Base-by-base conservation (phyloP, 805 yeast species). In the Wickerhamiella lipophila region DNA sequence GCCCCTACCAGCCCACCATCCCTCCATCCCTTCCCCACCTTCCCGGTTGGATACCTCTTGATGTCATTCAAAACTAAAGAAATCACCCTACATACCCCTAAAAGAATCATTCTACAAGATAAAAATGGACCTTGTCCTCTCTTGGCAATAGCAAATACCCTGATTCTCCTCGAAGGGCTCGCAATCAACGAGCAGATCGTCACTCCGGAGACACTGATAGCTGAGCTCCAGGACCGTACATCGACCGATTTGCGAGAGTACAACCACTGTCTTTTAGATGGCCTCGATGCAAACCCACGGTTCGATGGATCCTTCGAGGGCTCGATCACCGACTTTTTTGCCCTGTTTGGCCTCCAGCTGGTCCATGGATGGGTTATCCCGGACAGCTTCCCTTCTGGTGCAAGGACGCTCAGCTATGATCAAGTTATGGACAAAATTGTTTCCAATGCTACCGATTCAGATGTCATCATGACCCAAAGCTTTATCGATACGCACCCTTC, bases 91-190 rank as follows among this genome's bases (percentile, higher is more conserved):
- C 12, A 15, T 2, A 45, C 48, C 1, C n/a, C 18, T 22, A 40
- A 44, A 19, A 38, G 64, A 1, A 76, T 87, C 29, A 65, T 88
- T 3, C 64, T 85, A 18, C 96, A 87, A 66, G 83, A 84, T 53
- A 69, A 66, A 43, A 85, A 86, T 58, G 96, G 96, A 0, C 95
- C 96, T 0, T 87, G 95, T 60, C 94, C 95, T 1, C 63, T 88
- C 34, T 72, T 88, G 12, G 88, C 95, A 0, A 65, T 88, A 36
- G 72, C 77, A 44, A 88, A 88, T 60, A 74, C 85, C 0, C 61
- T 88, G 13, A 60, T 85, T 6, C 62, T 87, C 16, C 66, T 77
- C 2, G 71, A 71, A 6, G 48, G 26, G 18, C 29, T 27, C 19
- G 8, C 30, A n/a, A 22, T 12, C 56, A 34, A 61, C 15, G 6